Conservation (phyloP, 2,329 filamentous ascomycete genomes). For the Neonectria magnoliae region DNA sequence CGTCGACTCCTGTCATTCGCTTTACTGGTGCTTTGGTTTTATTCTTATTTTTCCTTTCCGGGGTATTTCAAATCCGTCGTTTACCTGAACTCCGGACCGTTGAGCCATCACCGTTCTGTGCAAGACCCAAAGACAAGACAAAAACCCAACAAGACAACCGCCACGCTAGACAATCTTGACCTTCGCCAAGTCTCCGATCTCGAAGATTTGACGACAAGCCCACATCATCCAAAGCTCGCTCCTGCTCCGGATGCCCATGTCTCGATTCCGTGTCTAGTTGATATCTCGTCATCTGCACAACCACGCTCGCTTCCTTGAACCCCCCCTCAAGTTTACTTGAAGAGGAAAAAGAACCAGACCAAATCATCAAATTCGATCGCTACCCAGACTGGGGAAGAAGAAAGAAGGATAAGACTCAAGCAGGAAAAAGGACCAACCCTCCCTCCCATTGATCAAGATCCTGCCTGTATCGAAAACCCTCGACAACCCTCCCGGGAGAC, state of each 20-base stretch:
- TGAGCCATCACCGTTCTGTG: constrained; percentile 33
- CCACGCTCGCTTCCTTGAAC: constrained; percentile 48
- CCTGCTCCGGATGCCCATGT: constrained; percentile 23
- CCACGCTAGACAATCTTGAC: constrained; percentile 28
- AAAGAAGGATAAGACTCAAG: constrained; percentile 30
- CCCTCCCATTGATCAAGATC: constrained; percentile 20
- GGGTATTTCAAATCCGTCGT: constrained; percentile 33
- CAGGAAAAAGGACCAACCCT: constrained; percentile 24
- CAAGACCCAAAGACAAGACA: constrained; percentile 30
- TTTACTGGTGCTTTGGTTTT: constrained; percentile 63
- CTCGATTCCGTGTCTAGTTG: constrained; percentile 34
- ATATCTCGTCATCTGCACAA: constrained; percentile 38
- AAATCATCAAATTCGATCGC: constrained; percentile 49
- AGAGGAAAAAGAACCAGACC: constrained; percentile 35
- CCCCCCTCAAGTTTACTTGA: constrained; percentile 22
- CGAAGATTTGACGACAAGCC: constrained; percentile 26
- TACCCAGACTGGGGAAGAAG: constrained; percentile 42
- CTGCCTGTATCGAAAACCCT: not conserved
- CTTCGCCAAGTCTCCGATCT: constrained; percentile 20
- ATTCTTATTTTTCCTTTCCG: constrained; percentile 54
- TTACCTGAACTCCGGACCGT: constrained; percentile 27
- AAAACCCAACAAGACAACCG: constrained; percentile 8
- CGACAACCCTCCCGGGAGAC: constrained; percentile 6
- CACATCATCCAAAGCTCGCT: constrained; percentile 26
- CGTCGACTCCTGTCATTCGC: constrained; percentile 80